Conservation (phyloP, 78 protist genomes). For the Planoprotostelium fungivorum region DNA sequence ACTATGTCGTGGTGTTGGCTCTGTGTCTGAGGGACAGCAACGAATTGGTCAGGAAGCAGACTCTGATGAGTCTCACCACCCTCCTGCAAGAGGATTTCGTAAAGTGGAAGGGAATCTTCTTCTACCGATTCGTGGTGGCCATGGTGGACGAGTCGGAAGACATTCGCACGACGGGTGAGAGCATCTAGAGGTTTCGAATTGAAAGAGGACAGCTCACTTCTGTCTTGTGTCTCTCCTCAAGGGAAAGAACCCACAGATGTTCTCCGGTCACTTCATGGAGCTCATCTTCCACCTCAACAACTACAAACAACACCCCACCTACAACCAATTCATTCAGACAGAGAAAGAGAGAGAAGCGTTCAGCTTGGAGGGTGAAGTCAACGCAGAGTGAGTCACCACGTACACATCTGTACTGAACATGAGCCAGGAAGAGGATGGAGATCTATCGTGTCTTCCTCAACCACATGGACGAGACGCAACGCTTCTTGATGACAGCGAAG, state of each 20-base stretch:
- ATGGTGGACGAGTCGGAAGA: conserved; percentile 47
- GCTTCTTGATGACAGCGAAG: conserved; percentile 31
- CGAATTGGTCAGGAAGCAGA: conserved; percentile 67
- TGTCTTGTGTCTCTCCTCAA: conserved; percentile 49
- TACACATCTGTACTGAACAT: conserved; percentile 15
- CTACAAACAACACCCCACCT: conserved; percentile 48
- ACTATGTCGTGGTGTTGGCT: conserved; percentile 57
- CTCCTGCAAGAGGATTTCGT: conserved; percentile 72
- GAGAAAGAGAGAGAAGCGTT: not conserved
- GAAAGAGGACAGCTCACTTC: conserved; percentile 35
- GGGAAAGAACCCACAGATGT: conserved; percentile 29
- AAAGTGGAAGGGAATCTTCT: conserved; percentile 74
- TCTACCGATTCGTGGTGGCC: conserved; percentile 59
- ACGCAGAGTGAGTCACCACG: not conserved
- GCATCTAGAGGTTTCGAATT: conserved; percentile 22
- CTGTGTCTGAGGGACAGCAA: conserved; percentile 39
- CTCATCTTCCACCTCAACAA: conserved; percentile 54
- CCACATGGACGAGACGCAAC: conserved; percentile 43
- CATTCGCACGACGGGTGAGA: not conserved
- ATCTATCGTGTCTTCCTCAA: conserved; percentile 56
- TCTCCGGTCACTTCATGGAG: conserved; percentile 59
- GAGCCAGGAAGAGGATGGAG: conserved; percentile 28
- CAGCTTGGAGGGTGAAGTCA: not conserved
- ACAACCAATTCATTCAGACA: conserved; percentile 26
- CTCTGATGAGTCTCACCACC: conserved; percentile 53